Evolutionary conservation across 805 yeast species (phyloP), one percentile per base, ranked within the genome.

Genomic region (Saturnispora gosingensis): DNA sequence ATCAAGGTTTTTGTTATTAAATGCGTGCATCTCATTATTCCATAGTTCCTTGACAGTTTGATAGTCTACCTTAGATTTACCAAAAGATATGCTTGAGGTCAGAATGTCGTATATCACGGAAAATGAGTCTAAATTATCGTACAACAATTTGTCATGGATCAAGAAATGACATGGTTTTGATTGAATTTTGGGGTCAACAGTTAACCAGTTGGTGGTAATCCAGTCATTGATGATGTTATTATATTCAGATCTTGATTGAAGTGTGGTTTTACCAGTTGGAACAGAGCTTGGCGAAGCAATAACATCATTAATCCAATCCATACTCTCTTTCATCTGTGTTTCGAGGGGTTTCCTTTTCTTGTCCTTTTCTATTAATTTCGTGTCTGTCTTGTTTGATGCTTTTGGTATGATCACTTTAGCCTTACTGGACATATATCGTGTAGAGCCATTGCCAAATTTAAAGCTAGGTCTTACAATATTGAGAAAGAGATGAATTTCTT

Each of bases 141-240:
- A 61, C 7, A 63, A 18, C 9, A 64, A 35, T 45, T 54, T 58
- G 48, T 65, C 68, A 52, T 65, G 68, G 11, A 64, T 43, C 6
- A 65, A 45, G 18, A 64, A 55, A 48, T 61, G 65, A 22, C 58
- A 62, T 18, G 55, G 57, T 32, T 45, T 53, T 7, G 46, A 43
- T 38, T 53, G 56, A 30, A 55, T 56, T 7, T 48, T 40, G 15
- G 53, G 57, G 11, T 53, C 54, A 6, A 30, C 52, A 18, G 53
- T 51, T 5, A 58, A 45, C 62, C 59, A 59, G 24, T 59, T 54
- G 13, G 62, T 58, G 9, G 55, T 51, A 16, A 54, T 57, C 64
- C 63, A 61, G 35, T 61, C 61, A 32, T 59, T 59, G n/a, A 61
- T 51, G 10, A 61, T 51, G 22, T 49, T 39, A 45, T 61, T 62